Percentiles rank a stretch among this genome's conserved stretches.
Conservation (phyloP, 345 rosid species). For the Theobroma cacao region DNA sequence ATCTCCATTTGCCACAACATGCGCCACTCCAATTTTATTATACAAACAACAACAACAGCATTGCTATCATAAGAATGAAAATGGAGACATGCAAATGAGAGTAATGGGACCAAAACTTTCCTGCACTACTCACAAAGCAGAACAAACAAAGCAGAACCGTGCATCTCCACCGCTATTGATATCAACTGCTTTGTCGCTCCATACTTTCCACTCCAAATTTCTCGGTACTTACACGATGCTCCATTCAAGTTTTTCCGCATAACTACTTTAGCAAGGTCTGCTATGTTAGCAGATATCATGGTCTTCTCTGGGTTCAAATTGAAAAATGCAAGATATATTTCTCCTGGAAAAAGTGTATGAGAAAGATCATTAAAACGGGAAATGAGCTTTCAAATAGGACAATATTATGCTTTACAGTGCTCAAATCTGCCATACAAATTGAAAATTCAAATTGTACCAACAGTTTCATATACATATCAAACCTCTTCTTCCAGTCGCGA, state of each 20-base stretch:
- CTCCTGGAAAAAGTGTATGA: slow-evolving; percentile 33
- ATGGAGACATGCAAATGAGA: neutral
- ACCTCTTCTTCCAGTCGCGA: slow-evolving; percentile 83
- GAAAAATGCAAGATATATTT: slow-evolving; percentile 59
- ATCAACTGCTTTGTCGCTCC: slow-evolving; percentile 30
- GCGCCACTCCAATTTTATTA: no score
- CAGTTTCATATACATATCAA: slow-evolving; percentile 5
- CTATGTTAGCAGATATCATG: slow-evolving; percentile 48
- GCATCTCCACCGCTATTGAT: slow-evolving; percentile 43
- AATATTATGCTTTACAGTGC: neutral
- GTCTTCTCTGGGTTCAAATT: slow-evolving; percentile 48
- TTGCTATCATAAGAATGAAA: neutral
- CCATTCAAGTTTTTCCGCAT: slow-evolving; percentile 28
- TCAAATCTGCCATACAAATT: neutral
- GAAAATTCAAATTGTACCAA: neutral
- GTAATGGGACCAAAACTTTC: neutral
- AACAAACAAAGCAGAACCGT: slow-evolving; percentile 60
- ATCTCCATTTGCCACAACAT: neutral
- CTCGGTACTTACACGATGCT: slow-evolving; percentile 45
- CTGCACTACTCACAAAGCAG: slow-evolving; percentile 40
- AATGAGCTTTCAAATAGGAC: neutral
- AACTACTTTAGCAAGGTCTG: slow-evolving; percentile 58
- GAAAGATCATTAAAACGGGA: neutral
- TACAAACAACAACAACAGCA: neutral
- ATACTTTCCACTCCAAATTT: slow-evolving; percentile 61